Percentiles rank a stretch among this genome's conserved stretches.
These are phyloP conservation scores for Rhinocladiella similis DNA, from an alignment of 2,329 filamentous ascomycete genomes.

Conservation along the genomic window DNA sequence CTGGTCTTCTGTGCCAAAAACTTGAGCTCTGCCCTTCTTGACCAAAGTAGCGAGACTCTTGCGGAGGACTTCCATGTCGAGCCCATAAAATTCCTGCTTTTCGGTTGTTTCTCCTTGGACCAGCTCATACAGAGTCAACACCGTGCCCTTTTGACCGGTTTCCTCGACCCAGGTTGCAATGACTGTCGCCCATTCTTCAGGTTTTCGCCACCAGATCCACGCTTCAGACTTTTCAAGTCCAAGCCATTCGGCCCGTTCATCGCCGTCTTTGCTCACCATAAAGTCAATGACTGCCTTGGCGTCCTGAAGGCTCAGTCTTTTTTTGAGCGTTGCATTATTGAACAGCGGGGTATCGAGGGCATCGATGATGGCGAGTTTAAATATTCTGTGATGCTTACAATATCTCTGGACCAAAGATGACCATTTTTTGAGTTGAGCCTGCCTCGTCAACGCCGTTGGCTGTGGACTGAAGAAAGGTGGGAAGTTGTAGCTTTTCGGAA, in stretches of 20 bases:
- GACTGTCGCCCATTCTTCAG: slow-evolving; percentile 84
- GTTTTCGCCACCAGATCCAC: slow-evolving; percentile 65
- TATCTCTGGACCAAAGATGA: slow-evolving; percentile 80
- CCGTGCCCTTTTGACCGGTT: slow-evolving; percentile 83
- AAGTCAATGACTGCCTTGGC: slow-evolving; percentile 56
- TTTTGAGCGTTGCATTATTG: slow-evolving; percentile 46
- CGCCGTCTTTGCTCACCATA: slow-evolving; percentile 55
- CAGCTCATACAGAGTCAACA: slow-evolving; percentile 91
- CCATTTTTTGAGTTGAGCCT: slow-evolving; percentile 73
- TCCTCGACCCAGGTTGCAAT: slow-evolving; percentile 81
- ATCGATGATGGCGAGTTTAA: slow-evolving; percentile 68
- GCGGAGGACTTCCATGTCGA: slow-evolving; percentile 78
- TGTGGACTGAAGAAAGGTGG: slow-evolving; percentile 56
- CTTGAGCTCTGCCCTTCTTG: slow-evolving; percentile 86
- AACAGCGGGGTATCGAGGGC: slow-evolving; percentile 61
- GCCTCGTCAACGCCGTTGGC: slow-evolving; percentile 45
- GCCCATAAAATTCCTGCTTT: slow-evolving; percentile 75
- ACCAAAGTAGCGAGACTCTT: slow-evolving; percentile 79
- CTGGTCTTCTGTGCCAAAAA: slow-evolving; percentile 86
- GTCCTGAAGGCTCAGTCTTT: slow-evolving; percentile 53
- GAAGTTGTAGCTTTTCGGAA: slow-evolving; percentile 46
- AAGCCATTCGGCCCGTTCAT: slow-evolving; percentile 62
- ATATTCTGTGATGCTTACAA: slow-evolving; percentile 75
- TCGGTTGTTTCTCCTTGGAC: slow-evolving; percentile 77
- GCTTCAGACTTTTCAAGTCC: slow-evolving; percentile 30